Percentiles rank a stretch among this genome's conserved stretches.
Conservation (phyloP, 768 basidiomycete genomes). For the Russula vinacea region DNA sequence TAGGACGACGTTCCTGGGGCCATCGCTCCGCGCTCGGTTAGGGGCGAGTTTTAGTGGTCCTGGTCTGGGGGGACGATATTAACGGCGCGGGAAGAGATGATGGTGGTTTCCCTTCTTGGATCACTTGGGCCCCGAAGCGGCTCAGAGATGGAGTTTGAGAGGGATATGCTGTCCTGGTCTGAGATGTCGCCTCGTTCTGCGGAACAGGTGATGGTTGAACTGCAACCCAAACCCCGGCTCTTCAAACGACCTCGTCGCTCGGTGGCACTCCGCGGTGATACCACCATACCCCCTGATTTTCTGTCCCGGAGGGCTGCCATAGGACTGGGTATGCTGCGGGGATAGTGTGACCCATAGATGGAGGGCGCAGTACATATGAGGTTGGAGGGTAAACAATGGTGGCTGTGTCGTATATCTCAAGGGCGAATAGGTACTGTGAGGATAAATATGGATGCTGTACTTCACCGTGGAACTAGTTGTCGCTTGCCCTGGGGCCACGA, state of each 20-base stretch:
- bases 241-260: constrained; percentile 32
- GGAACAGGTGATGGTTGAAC: constrained; percentile 32
- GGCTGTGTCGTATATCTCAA: constrained; percentile 35
- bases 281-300: constrained; percentile 53
- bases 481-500: constrained; percentile 20
- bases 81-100: not conserved
- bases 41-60: constrained; percentile 10
- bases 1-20: constrained; percentile 48
- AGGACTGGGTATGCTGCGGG: constrained; percentile 38
- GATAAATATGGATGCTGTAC: constrained; percentile 29
- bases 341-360: constrained; percentile 42
- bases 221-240: constrained; percentile 36
- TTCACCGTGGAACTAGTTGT: constrained; percentile 5
- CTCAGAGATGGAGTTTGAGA: not conserved
- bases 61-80: not conserved
- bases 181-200: constrained; percentile 12
- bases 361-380: constrained; percentile 37
- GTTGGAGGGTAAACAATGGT: constrained; percentile 40
- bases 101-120: not conserved
- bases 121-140: not conserved
- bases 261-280: constrained; percentile 39
- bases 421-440: constrained; percentile 31
- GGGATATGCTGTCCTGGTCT: not conserved
- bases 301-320: constrained; percentile 34
- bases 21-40: not conserved